phyloP scores from a whole-genome alignment of 2,329 filamentous ascomycete species.

The Fusarium veterinarium region DNA sequence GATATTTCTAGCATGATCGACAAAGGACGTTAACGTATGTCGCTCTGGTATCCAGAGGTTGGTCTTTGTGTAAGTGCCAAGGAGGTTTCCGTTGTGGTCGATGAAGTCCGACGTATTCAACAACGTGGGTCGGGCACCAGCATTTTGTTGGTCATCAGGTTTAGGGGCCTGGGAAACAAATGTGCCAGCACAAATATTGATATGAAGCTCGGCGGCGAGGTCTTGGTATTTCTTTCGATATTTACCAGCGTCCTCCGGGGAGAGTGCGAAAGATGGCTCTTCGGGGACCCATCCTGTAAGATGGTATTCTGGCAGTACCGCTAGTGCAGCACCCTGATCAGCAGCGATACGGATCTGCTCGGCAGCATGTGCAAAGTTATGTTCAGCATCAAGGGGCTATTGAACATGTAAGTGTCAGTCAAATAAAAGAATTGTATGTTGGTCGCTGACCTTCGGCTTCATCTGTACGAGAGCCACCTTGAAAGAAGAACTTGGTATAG shows the following conservation, averaged over 20 bases:
- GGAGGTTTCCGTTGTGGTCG: slow-evolving; percentile 67
- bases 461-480: slow-evolving; percentile 40
- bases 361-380: slow-evolving; percentile 34
- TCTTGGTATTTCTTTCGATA: slow-evolving; percentile 71
- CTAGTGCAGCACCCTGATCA: slow-evolving; percentile 55
- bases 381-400: slow-evolving; percentile 38
- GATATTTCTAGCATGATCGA: slow-evolving; percentile 48
- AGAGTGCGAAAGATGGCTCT: slow-evolving; percentile 66
- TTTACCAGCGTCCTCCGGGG: slow-evolving; percentile 60
- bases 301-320: slow-evolving; percentile 78
- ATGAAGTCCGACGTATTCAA: slow-evolving; percentile 77
- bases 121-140: slow-evolving; percentile 61
- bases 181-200: slow-evolving; percentile 80
- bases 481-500: slow-evolving; percentile 12
- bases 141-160: slow-evolving; percentile 56
- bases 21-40: slow-evolving; percentile 58
- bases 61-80: slow-evolving; percentile 77
- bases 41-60: slow-evolving; percentile 81
- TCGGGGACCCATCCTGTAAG: slow-evolving; percentile 78
- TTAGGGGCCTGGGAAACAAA: slow-evolving; percentile 62
- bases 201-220: slow-evolving; percentile 72
- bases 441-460: slow-evolving; percentile 34
- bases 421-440: background rate
- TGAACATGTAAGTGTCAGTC: background rate
- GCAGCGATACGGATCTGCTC: slow-evolving; percentile 32